A percentile compares a stretch with the other conserved stretches of the same genome.
Conservation (phyloP, 805 yeast species). For the Jamesozyma piceae region DNA sequence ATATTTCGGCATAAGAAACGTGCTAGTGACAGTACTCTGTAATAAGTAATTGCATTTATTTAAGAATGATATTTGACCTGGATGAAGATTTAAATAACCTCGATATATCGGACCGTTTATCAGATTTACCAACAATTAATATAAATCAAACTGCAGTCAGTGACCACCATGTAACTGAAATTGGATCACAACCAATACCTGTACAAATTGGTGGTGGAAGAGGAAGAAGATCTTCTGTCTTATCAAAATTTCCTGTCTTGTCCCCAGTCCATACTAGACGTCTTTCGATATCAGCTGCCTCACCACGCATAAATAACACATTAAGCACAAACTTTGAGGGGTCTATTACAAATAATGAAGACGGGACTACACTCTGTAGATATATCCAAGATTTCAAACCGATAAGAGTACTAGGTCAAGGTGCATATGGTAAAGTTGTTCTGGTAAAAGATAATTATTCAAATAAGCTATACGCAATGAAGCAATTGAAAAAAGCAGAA, state of each 20-base stretch:
- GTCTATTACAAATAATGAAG: not conserved
- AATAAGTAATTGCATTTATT: too few species aligned
- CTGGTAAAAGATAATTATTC: slow-evolving; percentile 58
- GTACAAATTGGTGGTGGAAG: slow-evolving; percentile 8
- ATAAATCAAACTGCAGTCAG: not conserved
- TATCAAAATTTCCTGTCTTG: slow-evolving; percentile 22
- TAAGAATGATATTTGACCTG: slow-evolving; percentile 17
- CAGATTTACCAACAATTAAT: not conserved
- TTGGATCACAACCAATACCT: not conserved
- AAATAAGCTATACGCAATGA: slow-evolving; percentile 71
- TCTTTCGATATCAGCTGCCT: slow-evolving; percentile 10
- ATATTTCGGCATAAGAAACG: too few species aligned
- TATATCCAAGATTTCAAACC: slow-evolving; percentile 54
- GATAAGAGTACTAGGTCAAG: slow-evolving; percentile 70
- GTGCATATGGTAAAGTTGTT: slow-evolving; percentile 82
- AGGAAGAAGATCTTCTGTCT: slow-evolving; percentile 23
- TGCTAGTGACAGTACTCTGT: too few species aligned
- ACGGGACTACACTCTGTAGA: slow-evolving; percentile 6
- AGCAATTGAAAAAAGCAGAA: slow-evolving; percentile 74
- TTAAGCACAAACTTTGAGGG: not conserved
- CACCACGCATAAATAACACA: not conserved
- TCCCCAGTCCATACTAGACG: slow-evolving; percentile 24
- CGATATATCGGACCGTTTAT: not conserved
- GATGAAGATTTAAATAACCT: slow-evolving; percentile 18
- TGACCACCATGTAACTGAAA: not conserved